Percentiles rank a stretch among this genome's conserved stretches.
Evolutionary conservation across 2,329 filamentous ascomycete species (phyloP).

Genomic region (Cryphonectria nitschkei): DNA sequence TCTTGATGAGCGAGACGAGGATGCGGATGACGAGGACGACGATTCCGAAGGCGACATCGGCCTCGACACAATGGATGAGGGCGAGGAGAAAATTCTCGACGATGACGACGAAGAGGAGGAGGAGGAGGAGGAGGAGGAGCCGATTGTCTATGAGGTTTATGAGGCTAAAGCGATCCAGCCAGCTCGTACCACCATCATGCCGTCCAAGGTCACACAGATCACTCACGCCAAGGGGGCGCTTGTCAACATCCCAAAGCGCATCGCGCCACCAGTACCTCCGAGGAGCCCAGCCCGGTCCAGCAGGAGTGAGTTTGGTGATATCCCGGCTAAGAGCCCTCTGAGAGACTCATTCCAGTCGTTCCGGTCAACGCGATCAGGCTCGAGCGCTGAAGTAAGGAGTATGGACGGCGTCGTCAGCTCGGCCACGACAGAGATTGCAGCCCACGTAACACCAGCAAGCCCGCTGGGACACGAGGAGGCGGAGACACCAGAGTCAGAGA

Average conservation of each 20-base stretch:
- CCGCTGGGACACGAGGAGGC: conserved; percentile 19
- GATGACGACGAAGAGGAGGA: conserved; percentile 41
- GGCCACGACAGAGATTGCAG: conserved; percentile 5
- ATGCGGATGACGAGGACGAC: conserved; percentile 38
- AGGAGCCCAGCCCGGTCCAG: conserved; percentile 71
- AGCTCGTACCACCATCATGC: conserved; percentile 60
- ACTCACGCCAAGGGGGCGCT: conserved; percentile 76
- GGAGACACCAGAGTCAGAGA: conserved; percentile 26
- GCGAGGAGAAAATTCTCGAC: conserved; percentile 46
- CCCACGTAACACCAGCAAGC: conserved; percentile 25
- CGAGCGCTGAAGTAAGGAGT: conserved; percentile 22
- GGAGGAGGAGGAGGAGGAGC: conserved; percentile 61
- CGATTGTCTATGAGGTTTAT: conserved; percentile 68
- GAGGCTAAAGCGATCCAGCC: conserved; percentile 57
- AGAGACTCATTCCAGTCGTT: conserved; percentile 50
- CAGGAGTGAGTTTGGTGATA: conserved; percentile 64
- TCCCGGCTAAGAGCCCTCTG: conserved; percentile 55
- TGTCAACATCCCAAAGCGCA: conserved; percentile 81
- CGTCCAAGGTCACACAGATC: conserved; percentile 68
- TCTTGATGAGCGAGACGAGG: conserved; percentile 36
- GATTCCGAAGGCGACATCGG: conserved; percentile 34
- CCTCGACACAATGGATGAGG: conserved; percentile 34
- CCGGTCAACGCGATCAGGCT: conserved; percentile 19
- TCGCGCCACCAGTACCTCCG: conserved; percentile 76
- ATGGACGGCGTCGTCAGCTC: conserved; percentile 24